These are phyloP conservation scores for Mortierella sp. DNA, from an alignment of 371 early-diverging fungal genomes.

Conservation along the genomic window DNA sequence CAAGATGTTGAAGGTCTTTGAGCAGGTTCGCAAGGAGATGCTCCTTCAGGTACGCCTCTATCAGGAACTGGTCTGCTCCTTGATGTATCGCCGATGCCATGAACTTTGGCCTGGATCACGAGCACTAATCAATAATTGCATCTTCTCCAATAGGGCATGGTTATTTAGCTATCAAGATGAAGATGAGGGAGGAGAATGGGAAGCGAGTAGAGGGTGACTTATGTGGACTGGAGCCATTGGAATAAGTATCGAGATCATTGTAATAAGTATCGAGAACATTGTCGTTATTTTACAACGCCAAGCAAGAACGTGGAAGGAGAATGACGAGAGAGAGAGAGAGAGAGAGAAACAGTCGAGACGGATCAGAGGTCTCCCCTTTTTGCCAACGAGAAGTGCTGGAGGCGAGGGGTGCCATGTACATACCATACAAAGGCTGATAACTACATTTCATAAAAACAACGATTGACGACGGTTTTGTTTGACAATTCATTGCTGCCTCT, in stretches of 20 bases:
- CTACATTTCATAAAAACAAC: not conserved
- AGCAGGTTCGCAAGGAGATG: constrained; percentile 78
- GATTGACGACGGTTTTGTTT: not conserved
- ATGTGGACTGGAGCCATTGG: constrained; percentile 15
- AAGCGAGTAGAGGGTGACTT: not conserved
- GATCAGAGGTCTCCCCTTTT: constrained; percentile 8
- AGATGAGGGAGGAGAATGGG: not conserved
- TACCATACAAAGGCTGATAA: constrained; percentile 3
- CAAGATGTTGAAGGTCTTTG: constrained; percentile 97
- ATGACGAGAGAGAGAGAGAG: not conserved
- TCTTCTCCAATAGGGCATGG: not conserved
- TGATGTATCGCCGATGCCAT: not conserved
- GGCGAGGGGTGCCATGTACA: not conserved
- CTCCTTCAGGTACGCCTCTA: constrained; percentile 39
- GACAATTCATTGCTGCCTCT: too few relatives aligned
- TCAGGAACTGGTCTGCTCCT: not conserved
- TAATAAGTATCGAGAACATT: constrained; percentile 1
- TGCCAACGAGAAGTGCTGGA: not conserved
- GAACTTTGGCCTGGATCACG: not conserved
- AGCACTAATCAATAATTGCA: not conserved
- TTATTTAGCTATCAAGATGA: constrained; percentile 1
- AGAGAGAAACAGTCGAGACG: not conserved
- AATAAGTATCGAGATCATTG: constrained; percentile 5
- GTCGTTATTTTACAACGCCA: not conserved
- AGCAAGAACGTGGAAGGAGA: not conserved